phyloP scores from a whole-genome alignment of 1,284 basidiomycete species.

The Phlebopus sp. region DNA sequence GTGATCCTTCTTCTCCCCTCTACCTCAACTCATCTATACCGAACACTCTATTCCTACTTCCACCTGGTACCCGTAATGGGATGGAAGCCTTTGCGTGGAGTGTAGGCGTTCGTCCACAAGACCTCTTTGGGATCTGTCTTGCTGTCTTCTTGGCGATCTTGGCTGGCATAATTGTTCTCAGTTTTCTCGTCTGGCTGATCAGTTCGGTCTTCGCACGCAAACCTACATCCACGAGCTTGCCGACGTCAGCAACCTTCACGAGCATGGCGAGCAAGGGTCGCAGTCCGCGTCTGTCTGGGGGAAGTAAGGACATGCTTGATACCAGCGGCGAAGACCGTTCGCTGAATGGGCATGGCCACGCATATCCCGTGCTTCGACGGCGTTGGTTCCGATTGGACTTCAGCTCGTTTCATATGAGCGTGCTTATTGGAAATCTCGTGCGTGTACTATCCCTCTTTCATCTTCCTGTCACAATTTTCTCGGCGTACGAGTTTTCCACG shows the following conservation, averaged over 20 bases:
- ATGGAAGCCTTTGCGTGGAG: slow-evolving; percentile 65
- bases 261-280: slow-evolving; percentile 41
- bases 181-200: slow-evolving; percentile 68
- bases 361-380: slow-evolving; percentile 30
- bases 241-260: slow-evolving; percentile 25
- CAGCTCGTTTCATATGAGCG: slow-evolving; percentile 72
- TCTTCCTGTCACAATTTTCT: slow-evolving; percentile 90
- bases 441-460: slow-evolving; percentile 91
- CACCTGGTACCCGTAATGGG: slow-evolving; percentile 55
- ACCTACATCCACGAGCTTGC: slow-evolving; percentile 24
- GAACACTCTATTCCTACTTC: slow-evolving; percentile 74
- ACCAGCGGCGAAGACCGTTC: slow-evolving; percentile 54
- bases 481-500: slow-evolving; percentile 56
- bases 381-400: slow-evolving; percentile 65
- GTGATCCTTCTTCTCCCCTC: slow-evolving; percentile 68
- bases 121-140: slow-evolving; percentile 84
- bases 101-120: slow-evolving; percentile 76
- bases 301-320: slow-evolving; percentile 53
- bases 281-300: slow-evolving; percentile 50
- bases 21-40: slow-evolving; percentile 69
- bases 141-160: slow-evolving; percentile 81
- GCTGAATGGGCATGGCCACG: slow-evolving; percentile 35
- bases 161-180: slow-evolving; percentile 68
- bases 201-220: slow-evolving; percentile 52
- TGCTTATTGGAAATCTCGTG: slow-evolving; percentile 86